These are phyloP conservation scores for Pharus latifolius DNA, from an alignment of 176 grass and related monocot species.

Conservation along the genomic window DNA sequence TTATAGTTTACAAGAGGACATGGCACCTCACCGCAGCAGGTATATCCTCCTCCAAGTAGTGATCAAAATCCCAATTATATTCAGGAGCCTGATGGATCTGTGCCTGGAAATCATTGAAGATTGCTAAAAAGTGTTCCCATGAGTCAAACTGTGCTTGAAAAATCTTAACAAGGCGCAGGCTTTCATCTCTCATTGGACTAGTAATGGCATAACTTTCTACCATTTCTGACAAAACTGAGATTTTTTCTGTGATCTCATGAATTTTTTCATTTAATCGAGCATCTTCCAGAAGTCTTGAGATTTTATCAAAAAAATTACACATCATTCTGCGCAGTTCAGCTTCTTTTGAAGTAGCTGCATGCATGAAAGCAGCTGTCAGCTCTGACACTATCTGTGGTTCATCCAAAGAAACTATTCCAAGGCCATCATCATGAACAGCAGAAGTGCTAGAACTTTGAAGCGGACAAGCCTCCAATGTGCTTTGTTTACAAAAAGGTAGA, in stretches of 20 bases:
- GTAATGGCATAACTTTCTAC: conserved; percentile 50
- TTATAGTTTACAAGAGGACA: neutral
- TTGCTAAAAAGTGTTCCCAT: conserved; percentile 40
- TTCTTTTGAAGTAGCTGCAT: conserved; percentile 30
- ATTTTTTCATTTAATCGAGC: conserved; percentile 35
- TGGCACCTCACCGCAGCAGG: conserved; percentile 42
- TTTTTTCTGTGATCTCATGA: conserved; percentile 55
- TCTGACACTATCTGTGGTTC: conserved; percentile 52
- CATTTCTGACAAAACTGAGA: conserved; percentile 59
- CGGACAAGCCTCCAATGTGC: neutral
- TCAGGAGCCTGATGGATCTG: conserved; percentile 56
- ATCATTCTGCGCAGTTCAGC: conserved; percentile 24
- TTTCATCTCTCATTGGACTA: conserved; percentile 56
- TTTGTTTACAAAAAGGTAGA: neutral
- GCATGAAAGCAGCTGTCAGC: conserved; percentile 35
- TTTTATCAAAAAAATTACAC: conserved; percentile 56
- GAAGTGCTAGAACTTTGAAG: conserved; percentile 10
- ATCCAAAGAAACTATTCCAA: conserved; percentile 37
- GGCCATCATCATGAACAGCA: conserved; percentile 21
- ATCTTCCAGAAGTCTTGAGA: conserved; percentile 68
- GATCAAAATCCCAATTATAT: conserved; percentile 78
- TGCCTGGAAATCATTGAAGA: conserved; percentile 36
- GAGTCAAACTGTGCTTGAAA: conserved; percentile 58
- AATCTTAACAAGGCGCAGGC: conserved; percentile 51
- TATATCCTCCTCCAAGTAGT: conserved; percentile 88